A percentile compares a stretch with the other conserved stretches of the same genome.
Conservation (phyloP, 2,329 filamentous ascomycete genomes). For the Colletotrichum siamense region DNA sequence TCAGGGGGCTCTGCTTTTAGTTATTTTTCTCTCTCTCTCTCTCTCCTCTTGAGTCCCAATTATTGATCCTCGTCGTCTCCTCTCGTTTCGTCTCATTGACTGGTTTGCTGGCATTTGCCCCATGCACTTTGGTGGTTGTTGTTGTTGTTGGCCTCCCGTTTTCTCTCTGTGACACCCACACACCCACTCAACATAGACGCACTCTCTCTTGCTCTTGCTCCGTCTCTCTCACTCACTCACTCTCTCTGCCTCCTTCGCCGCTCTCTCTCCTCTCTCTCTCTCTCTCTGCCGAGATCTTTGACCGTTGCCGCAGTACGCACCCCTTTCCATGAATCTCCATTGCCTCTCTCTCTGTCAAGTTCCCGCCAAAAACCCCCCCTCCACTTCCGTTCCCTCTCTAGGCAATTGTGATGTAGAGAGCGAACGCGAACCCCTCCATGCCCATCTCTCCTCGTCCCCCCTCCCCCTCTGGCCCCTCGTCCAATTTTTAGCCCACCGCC, state of each 20-base stretch:
- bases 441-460: neutral
- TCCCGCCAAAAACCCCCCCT: neutral
- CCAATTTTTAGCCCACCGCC: neutral
- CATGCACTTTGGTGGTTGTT: neutral
- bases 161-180: neutral
- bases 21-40: neutral
- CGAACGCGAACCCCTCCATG: constrained; percentile 11
- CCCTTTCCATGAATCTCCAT: neutral
- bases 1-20: neutral
- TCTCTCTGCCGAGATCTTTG: neutral
- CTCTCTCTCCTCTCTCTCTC: neutral
- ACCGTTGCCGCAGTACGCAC: neutral
- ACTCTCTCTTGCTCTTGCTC: neutral
- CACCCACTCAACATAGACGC: neutral
- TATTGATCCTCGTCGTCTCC: neutral
- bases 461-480: neutral
- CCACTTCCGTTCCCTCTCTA: neutral
- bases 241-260: neutral
- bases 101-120: neutral
- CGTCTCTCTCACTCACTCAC: neutral
- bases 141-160: neutral
- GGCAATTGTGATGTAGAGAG: neutral
- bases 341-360: neutral
- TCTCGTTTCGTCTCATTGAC: neutral
- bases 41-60: neutral